Base-by-base conservation (phyloP, 306 rosid genomes). In the Lagenaria siceraria region DNA sequence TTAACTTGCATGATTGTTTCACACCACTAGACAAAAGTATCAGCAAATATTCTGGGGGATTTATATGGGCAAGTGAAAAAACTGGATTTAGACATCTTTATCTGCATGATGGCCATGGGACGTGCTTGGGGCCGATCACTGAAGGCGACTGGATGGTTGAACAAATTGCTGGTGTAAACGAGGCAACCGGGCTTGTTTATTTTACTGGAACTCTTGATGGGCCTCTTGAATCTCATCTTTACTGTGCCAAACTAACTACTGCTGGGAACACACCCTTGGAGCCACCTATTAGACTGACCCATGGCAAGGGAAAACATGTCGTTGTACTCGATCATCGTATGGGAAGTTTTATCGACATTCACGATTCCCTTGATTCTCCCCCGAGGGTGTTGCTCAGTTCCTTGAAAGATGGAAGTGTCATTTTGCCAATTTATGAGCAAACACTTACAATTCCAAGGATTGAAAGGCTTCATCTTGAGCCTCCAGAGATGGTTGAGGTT, bases 81-180 rank as follows among this genome's bases (percentile, higher is more conserved):
- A 86, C 97, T 24, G 99, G 97, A 75, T 95, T 92, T 84, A 87
- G 94, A 80, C 99, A 95, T 84, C 90, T 95, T 68, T 95, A 92
- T 81, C 82, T 92, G 73, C 92, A 95, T 77, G 97, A 89, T 79
- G 85, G 90, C 19, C 85, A 80, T 81, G 97, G 97, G 31, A 77
- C 78, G 75, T 91, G 93, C 82, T 83, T 90, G 78, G 97, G 97
- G 72, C 89, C 97, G 63, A 84, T 92, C 72, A 95, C 99, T 6
- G 92, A 89, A 86, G 99, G 99, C 54, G 92, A 92, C 36, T 95
- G 99, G 99, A 88, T 95, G 97, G 99, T 95, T 64, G 99, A 95
- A 80, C 97, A 90, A 86, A 88, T 95, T 48, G 93, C 96, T 3
- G 99, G 99, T 22, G 87, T 95, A 79, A 90, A 95, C 31, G 97